phyloP scores from a whole-genome alignment of 2,329 filamentous ascomycete genomes.

The Calonectria pseudoturangicola region DNA sequence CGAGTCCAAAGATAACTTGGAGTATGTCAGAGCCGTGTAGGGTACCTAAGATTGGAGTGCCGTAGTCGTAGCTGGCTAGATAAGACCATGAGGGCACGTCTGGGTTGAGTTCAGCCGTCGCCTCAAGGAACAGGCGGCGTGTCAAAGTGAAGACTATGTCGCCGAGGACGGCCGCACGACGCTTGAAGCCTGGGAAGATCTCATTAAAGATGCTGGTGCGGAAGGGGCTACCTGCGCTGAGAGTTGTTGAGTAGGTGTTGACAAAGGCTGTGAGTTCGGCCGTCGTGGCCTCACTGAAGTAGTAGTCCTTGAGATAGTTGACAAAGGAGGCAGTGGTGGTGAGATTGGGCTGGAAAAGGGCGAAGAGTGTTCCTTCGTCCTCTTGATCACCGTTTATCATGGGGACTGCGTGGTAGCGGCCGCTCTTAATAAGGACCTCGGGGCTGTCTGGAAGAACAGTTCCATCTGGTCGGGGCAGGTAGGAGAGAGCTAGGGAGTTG shows the following conservation, averaged over 20 bases:
- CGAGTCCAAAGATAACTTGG: constrained; percentile 80
- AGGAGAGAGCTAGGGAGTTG: constrained; percentile 81
- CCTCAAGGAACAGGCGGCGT: constrained; percentile 77
- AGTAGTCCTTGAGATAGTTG: constrained; percentile 75
- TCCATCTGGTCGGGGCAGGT: constrained; percentile 84
- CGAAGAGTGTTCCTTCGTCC: constrained; percentile 86
- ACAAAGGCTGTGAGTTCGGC: constrained; percentile 74
- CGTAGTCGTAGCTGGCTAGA: constrained; percentile 82
- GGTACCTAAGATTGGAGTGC: constrained; percentile 83
- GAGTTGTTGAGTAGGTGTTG: constrained; percentile 75
- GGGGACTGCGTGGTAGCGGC: constrained; percentile 70
- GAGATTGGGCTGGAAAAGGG: constrained; percentile 81
- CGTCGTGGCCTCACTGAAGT: constrained; percentile 75
- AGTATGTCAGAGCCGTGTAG: constrained; percentile 83
- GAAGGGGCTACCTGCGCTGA: constrained; percentile 81
- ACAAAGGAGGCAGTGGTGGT: constrained; percentile 76
- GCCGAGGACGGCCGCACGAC: constrained; percentile 83
- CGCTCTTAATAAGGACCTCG: constrained; percentile 71
- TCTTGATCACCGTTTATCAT: constrained; percentile 83
- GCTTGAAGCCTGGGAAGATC: constrained; percentile 85
- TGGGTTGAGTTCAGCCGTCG: constrained; percentile 67
- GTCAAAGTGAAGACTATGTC: constrained; percentile 85
- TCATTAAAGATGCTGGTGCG: constrained; percentile 81
- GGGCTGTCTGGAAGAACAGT: constrained; percentile 76
- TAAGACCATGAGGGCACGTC: constrained; percentile 84